Conservation (phyloP, 2,329 filamentous ascomycete genomes). For the Grosmannia huntii region DNA sequence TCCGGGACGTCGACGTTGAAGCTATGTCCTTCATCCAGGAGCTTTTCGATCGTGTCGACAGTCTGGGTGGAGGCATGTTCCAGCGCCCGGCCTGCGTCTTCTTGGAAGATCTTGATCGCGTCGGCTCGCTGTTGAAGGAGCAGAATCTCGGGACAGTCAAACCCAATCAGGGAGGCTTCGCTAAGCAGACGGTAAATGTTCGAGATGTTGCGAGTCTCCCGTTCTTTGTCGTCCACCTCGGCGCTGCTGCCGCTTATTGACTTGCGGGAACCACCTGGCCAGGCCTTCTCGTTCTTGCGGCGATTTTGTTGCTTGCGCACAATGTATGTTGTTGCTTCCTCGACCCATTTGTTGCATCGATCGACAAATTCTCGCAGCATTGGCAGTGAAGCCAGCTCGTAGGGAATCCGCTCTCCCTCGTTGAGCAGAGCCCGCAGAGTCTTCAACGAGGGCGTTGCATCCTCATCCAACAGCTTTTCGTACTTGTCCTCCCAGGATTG, state of each 20-base stretch:
- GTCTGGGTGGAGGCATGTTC: constrained; percentile 52
- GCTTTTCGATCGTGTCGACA: constrained; percentile 68
- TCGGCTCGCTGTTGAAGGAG: constrained; percentile 75
- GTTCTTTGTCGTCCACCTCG: constrained; percentile 62
- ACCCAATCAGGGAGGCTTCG: constrained; percentile 76
- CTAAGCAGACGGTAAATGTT: constrained; percentile 77
- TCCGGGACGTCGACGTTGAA: constrained; percentile 91
- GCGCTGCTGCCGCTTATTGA: constrained; percentile 30
- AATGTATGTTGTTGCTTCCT: constrained; percentile 91
- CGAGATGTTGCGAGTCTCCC: constrained; percentile 75
- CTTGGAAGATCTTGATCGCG: constrained; percentile 74
- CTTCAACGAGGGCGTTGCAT: constrained; percentile 75
- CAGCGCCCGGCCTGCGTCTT: constrained; percentile 58
- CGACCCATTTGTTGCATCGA: constrained; percentile 93
- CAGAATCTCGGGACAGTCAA: constrained; percentile 83
- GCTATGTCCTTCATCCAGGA: constrained; percentile 76
- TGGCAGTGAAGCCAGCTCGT: constrained; percentile 69
- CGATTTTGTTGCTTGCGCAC: constrained; percentile 96
- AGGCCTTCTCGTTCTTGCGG: constrained; percentile 83
- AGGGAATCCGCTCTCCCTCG: constrained; percentile 94
- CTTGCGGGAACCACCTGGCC: constrained; percentile 46
- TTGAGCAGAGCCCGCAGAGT: constrained; percentile 68
- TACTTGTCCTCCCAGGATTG: constrained; percentile 88
- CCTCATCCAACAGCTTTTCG: constrained; percentile 70
- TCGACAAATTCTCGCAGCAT: constrained; percentile 83